Evolutionary conservation across 164 flowering plant species (phyloP), one percentile per base, ranked within the genome.

Genomic region (Protea cynaroides): DNA sequence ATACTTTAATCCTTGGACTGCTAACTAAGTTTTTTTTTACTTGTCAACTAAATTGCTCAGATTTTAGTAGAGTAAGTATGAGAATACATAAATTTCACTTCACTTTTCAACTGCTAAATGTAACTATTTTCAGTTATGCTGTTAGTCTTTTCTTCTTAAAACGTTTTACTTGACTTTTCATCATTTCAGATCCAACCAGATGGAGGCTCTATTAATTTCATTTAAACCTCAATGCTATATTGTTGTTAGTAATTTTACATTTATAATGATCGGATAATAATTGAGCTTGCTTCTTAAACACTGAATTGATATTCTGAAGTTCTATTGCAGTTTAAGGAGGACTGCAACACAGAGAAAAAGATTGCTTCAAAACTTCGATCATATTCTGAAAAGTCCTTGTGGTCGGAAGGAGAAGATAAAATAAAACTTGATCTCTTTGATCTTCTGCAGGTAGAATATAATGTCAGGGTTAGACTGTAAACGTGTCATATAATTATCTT

Each of bases 301-400:
- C 9, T 54, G 38, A 51, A 21, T 57, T 63, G 21, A 58, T 52
- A 22, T 68, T 68, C 37, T 62, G 47, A 8, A 25, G 22, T 68
- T 47, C 62, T 54, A 9, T 71, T 71, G 44, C 59, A 94, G 99
- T 91, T 94, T 76, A 87, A 82, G 79, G 96, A 89, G 68, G 96
- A 94, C 37, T 85, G 96, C 81, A 80, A 86, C 80, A 94, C 99
- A 15, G 96, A 94, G 84, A 94, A 85, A 72, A 89, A 85, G 71
- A 77, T 88, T 64, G 89, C 80, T 55, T 69, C 86, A 64, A 89
- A 87, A 79, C 77, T 94, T 73, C 84, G 85, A 71, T 72, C 82
- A 37, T 69, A 65, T 72, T 63, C 76, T 38, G 90, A 81, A 59
- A 79, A 66, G 64, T 79, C 80, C 1, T 47, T 79, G 71, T 77